phyloP scores from a whole-genome alignment of 768 basidiomycete genomes.

The Boletellus ananiceps region DNA sequence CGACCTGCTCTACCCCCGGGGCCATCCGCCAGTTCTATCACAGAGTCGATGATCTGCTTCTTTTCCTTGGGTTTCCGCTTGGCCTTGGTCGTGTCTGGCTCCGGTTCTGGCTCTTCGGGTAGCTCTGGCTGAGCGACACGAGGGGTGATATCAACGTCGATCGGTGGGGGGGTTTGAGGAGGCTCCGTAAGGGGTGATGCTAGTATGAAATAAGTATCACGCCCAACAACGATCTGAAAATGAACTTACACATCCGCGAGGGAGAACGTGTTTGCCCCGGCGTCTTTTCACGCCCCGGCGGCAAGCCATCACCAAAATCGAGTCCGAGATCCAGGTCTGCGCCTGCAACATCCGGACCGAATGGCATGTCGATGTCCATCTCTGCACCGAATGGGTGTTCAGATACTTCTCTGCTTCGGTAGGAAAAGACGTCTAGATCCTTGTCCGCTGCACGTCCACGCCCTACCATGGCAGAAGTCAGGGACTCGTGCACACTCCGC shows the following conservation, averaged over 20 bases:
- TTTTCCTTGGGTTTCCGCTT: conserved; percentile 63
- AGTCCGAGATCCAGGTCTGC: conserved; percentile 68
- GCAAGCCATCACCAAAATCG: conserved; percentile 57
- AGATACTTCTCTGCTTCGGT: conserved; percentile 57
- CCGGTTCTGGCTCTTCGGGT: conserved; percentile 34
- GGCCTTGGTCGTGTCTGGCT: conserved; percentile 32
- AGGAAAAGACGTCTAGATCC: conserved; percentile 63
- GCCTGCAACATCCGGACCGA: conserved; percentile 45
- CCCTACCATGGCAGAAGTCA: conserved; percentile 59
- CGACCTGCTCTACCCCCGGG: conserved; percentile 52
- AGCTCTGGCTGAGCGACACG: conserved; percentile 40
- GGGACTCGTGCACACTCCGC: conserved; percentile 46
- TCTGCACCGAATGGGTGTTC: conserved; percentile 62
- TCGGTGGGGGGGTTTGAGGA: conserved; percentile 72
- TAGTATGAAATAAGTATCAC: conserved; percentile 27
- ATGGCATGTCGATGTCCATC: conserved; percentile 46
- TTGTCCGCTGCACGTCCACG: conserved; percentile 40
- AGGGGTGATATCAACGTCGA: conserved; percentile 45
- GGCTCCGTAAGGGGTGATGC: conserved; percentile 75
- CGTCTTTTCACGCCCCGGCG: conserved; percentile 45
- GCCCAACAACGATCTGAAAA: not conserved
- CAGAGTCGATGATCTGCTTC: conserved; percentile 87
- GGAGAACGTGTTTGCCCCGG: conserved; percentile 55
- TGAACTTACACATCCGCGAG: conserved; percentile 64
- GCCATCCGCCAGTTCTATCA: conserved; percentile 76